A percentile compares a stretch with the other conserved stretches of the same genome.
These are phyloP conservation scores for Sonneratia alba DNA, from an alignment of 345 rosid species.

Conservation along the genomic window DNA sequence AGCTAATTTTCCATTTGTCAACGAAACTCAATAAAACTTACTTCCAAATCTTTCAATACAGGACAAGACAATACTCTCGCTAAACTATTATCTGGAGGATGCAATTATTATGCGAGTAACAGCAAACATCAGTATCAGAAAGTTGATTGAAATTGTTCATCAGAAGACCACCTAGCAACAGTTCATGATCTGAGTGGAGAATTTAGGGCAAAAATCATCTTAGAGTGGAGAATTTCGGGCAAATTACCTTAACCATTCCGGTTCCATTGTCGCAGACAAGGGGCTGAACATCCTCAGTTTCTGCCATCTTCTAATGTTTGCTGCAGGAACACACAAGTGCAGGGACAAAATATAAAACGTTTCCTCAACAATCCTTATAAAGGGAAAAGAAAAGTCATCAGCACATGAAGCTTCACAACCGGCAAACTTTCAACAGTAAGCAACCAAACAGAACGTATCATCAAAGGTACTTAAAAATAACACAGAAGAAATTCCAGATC, in stretches of 20 bases:
- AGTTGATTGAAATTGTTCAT: background rate
- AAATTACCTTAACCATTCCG: slow-evolving; percentile 59
- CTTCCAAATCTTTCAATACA: background rate
- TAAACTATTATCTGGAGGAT: background rate
- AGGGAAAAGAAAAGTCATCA: background rate
- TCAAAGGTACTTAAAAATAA: background rate
- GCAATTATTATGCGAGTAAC: background rate
- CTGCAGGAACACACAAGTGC: slow-evolving; percentile 5
- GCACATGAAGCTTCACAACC: background rate
- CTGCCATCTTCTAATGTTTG: slow-evolving; percentile 47
- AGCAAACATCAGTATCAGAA: background rate
- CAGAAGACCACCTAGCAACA: background rate
- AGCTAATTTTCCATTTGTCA: background rate
- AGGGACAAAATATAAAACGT: background rate
- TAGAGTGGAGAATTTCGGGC: background rate
- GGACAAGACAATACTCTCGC: no score
- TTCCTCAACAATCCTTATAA: background rate
- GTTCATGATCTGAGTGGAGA: background rate
- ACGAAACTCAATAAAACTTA: background rate
- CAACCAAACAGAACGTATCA: background rate
- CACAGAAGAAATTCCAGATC: background rate
- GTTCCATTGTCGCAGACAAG: slow-evolving; percentile 68
- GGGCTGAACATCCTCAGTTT: slow-evolving; percentile 42
- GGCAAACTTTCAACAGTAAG: background rate
- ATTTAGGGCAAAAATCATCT: background rate